phyloP scores from a whole-genome alignment of 371 early-diverging fungal species.

The Gilbertella persicaria region DNA sequence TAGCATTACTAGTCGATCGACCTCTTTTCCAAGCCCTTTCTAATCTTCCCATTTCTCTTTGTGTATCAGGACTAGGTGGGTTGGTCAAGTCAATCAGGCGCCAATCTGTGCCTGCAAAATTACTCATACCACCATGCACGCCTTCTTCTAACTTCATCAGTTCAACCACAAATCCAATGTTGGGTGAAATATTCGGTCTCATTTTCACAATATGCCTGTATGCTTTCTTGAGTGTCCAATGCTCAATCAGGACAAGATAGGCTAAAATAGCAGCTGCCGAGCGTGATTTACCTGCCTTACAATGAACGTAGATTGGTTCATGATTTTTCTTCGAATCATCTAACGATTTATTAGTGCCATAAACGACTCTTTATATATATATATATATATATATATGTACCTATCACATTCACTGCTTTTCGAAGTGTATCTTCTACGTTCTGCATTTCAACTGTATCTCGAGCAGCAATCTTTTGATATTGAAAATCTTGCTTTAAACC shows the following conservation, averaged over 20 bases:
- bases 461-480: slow-evolving; percentile 59
- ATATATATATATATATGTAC: slow-evolving; percentile 40
- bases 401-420: slow-evolving; percentile 57
- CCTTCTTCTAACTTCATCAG: slow-evolving; percentile 71
- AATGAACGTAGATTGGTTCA: slow-evolving; percentile 76
- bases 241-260: slow-evolving; percentile 65
- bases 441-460: slow-evolving; percentile 63
- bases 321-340: slow-evolving; percentile 47
- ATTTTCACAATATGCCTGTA: slow-evolving; percentile 69
- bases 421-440: slow-evolving; percentile 55
- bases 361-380: neutral
- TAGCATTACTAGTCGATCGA: neutral
- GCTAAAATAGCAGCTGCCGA: slow-evolving; percentile 80
- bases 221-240: slow-evolving; percentile 73
- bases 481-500: slow-evolving; percentile 38
- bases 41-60: slow-evolving; percentile 30
- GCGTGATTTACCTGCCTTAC: slow-evolving; percentile 83
- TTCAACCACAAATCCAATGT: slow-evolving; percentile 86
- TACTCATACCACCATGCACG: slow-evolving; percentile 53
- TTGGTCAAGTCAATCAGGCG: slow-evolving; percentile 21
- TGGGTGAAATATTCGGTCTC: slow-evolving; percentile 76
- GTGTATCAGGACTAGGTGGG: slow-evolving; percentile 44
- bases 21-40: slow-evolving; percentile 36
- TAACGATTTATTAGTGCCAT: slow-evolving; percentile 9
- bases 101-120: slow-evolving; percentile 45